Percentiles rank a stretch among this genome's conserved stretches.
Evolutionary conservation across 148 eudicot species (phyloP).

Genomic region (Diospyros kaki): DNA sequence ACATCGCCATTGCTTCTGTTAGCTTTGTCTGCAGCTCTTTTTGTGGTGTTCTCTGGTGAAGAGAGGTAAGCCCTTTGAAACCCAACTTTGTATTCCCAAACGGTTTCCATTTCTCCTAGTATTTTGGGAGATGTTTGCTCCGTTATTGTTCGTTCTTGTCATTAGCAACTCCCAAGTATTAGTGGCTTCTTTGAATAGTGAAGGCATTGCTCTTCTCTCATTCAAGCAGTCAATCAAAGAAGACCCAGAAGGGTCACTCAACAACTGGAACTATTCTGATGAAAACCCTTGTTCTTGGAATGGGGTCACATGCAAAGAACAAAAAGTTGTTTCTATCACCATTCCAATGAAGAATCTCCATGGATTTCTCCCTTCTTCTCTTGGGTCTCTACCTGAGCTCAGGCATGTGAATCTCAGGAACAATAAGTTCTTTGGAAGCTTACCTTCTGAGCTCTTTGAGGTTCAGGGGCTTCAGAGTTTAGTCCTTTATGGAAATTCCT

Average conservation of each 20-base stretch:
- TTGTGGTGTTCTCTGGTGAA: constrained; percentile 13
- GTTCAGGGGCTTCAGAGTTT: constrained; percentile 78
- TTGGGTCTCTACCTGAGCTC: constrained; percentile 62
- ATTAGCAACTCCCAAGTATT: constrained; percentile 25
- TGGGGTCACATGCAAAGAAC: constrained; percentile 84
- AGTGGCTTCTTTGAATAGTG: constrained; percentile 61
- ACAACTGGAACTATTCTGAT: constrained; percentile 73
- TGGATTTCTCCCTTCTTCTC: constrained; percentile 56
- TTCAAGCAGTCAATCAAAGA: constrained; percentile 56
- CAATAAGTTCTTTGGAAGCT: constrained; percentile 57
- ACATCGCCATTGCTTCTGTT: not conserved
- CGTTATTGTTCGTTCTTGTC: constrained; percentile 35
- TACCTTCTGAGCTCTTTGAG: constrained; percentile 60
- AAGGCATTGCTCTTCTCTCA: constrained; percentile 68
- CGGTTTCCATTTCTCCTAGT: constrained; percentile 1
- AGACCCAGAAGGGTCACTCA: constrained; percentile 77
- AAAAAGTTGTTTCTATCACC: constrained; percentile 68
- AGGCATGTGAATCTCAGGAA: constrained; percentile 85
- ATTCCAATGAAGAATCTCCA: constrained; percentile 78
- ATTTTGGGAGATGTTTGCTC: constrained; percentile 38
- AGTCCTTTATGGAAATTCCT: constrained; percentile 74
- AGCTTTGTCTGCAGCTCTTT: constrained; percentile 8
- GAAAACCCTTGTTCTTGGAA: constrained; percentile 94
- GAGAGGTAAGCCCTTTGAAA: constrained; percentile 23
- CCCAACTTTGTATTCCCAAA: constrained; percentile 20